Evolutionary conservation across 768 basidiomycete species (phyloP), one percentile per base, ranked within the genome.

Genomic region (Pleurotus pulmonarius): DNA sequence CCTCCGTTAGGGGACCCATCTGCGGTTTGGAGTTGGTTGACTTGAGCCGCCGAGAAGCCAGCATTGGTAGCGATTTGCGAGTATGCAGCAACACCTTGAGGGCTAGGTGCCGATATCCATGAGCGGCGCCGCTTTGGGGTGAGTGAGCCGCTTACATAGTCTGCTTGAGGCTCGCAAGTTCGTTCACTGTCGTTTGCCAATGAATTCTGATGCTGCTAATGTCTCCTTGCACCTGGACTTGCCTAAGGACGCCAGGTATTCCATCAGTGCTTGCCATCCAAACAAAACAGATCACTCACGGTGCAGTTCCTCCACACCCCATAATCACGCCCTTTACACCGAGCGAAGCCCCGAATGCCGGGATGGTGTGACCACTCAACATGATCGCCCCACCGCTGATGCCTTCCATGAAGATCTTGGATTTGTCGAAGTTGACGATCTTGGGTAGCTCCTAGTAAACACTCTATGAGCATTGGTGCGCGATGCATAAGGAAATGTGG

Each of bases 381-480:
- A 68, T 40, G n/a, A 68, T 56, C 13, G 64, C 61, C 3, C 67
- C 65, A 4, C 67, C 67, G 58, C 67, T 68, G 49, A 68, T 56
- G 22, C 67, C 67, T 48, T 67, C 67, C 57, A 68, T 60, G 60
- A 66, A 65, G 44, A 68, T 60, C 53, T 65, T 54, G 11, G 59
- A 55, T 39, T 59, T 34, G 37, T 68, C 67, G 47, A 68, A 68
- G 46, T 65, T 68, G 38, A 68, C 65, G 37, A 66, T 56, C 37
- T 61, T 63, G 0, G 65, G 65, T 11, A 65, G 46, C 15, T 61
- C 61, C 60, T 64, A 37, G 9, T 24, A 18, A 52, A 3, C 24
- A 49, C 11, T 26, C 44, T 18, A 38, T 41, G 7, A 37, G 25
- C 2, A 37, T 34, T 40, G 22, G 22, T 12, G 26, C 24, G 43